Evolutionary conservation across 495 filamentous ascomycete genomes (phyloP).

Genomic region (Choiromyces venosus): DNA sequence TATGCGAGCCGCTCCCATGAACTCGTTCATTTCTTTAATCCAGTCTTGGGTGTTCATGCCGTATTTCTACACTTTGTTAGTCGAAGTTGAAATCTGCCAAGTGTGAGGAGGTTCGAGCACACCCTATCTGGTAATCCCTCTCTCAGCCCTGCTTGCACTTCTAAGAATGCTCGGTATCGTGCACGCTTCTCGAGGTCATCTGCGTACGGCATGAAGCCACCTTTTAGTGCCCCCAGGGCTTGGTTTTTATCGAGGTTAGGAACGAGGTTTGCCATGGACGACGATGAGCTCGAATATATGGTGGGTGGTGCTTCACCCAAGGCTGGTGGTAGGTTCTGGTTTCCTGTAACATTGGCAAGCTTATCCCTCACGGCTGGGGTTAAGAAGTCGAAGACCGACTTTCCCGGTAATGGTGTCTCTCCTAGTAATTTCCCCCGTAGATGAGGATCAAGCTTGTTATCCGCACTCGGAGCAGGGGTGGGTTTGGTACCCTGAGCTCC

Average conservation of each 20-base stretch:
- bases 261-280: slow-evolving; percentile 49
- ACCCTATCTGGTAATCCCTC: slow-evolving; percentile 57
- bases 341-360: slow-evolving; percentile 70
- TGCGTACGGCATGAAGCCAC: slow-evolving; percentile 78
- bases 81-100: not conserved
- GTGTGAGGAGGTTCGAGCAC: slow-evolving; percentile 10
- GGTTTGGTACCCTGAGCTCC: slow-evolving; percentile 41
- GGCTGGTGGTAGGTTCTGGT: slow-evolving; percentile 68
- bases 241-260: slow-evolving; percentile 68
- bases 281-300: slow-evolving; percentile 14
- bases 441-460: slow-evolving; percentile 66
- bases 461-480: slow-evolving; percentile 58
- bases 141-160: slow-evolving; percentile 64
- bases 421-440: slow-evolving; percentile 76
- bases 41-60: slow-evolving; percentile 66
- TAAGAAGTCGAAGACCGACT: slow-evolving; percentile 94
- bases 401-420: slow-evolving; percentile 75
- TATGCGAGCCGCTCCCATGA: slow-evolving; percentile 78
- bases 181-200: slow-evolving; percentile 72
- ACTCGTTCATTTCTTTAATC: slow-evolving; percentile 75
- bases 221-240: slow-evolving; percentile 67
- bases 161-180: slow-evolving; percentile 75
- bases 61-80: slow-evolving; percentile 33
- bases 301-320: slow-evolving; percentile 56
- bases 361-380: slow-evolving; percentile 71